phyloP scores from a whole-genome alignment of 2,329 filamentous ascomycete genomes.

The Lasiodiplodia hormozganensis region DNA sequence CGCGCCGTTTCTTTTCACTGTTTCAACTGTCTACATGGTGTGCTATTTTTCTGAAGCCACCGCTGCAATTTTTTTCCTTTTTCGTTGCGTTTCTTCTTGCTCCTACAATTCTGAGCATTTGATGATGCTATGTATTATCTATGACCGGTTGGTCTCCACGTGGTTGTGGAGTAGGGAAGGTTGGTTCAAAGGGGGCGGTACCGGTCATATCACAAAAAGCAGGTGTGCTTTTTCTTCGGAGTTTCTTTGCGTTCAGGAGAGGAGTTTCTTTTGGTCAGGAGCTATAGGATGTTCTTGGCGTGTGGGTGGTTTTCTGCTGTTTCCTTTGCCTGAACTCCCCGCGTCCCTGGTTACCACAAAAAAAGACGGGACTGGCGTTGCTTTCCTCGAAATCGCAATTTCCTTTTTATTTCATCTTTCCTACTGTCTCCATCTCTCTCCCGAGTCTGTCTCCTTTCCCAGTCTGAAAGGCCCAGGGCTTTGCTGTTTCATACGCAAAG shows the following conservation, averaged over 20 bases:
- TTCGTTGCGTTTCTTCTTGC: background rate
- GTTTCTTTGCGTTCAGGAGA: slow-evolving; percentile 15
- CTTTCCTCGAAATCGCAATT: slow-evolving; percentile 1
- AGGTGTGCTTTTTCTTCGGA: slow-evolving; percentile 21
- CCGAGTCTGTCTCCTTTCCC: slow-evolving; percentile 8
- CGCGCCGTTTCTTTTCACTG: slow-evolving; percentile 8
- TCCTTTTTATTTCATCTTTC: background rate
- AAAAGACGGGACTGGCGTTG: slow-evolving; percentile 26
- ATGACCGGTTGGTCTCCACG: slow-evolving; percentile 26
- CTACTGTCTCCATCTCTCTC: background rate
- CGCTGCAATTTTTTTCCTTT: background rate
- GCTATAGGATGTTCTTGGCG: slow-evolving; percentile 12
- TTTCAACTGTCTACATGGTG: slow-evolving; percentile 17
- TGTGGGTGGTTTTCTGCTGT: background rate
- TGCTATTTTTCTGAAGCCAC: slow-evolving; percentile 28
- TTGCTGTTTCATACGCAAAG: slow-evolving; percentile 18
- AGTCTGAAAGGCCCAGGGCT: background rate
- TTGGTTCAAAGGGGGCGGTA: slow-evolving; percentile 20
- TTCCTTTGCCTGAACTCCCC: background rate
- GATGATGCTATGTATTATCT: slow-evolving; percentile 27
- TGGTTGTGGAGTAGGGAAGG: slow-evolving; percentile 17
- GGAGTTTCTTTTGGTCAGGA: slow-evolving; percentile 11
- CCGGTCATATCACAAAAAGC: slow-evolving; percentile 27
- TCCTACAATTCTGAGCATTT: slow-evolving; percentile 15
- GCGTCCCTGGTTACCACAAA: background rate